Base-by-base conservation (phyloP, 2,329 filamentous ascomycete genomes). In the Blastomyces silverae region DNA sequence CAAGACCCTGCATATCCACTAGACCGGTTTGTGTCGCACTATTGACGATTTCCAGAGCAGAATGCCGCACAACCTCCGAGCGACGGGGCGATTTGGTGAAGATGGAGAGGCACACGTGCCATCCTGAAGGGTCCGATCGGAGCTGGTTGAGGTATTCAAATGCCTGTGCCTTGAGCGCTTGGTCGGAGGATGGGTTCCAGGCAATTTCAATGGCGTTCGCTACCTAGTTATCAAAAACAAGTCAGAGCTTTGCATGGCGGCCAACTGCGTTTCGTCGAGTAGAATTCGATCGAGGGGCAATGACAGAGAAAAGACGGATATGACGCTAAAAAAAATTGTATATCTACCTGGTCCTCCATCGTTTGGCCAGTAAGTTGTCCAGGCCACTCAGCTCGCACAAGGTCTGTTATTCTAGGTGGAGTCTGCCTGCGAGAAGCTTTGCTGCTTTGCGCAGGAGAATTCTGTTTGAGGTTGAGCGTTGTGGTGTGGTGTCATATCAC, bases 161-260 rank as follows among this genome's bases (percentile, higher is more conserved):
- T 64, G 93, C 92, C 81, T 96, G 92, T 66, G 81, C 79, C 79
- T 93, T 92, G 73, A 95, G 83, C 69, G 82, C 79, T 73, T 85
- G 87, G 77, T 92, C 87, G 72, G 91, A 89, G 72, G 84, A 80
- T 66, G 91, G 90, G 78, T 93, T 88, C 81, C 88, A 94, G 78
- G 91, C 91, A 80, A 97, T 95, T 78, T 94, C 87, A 80, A 97
- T 94, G 78, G 94, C 94, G 81, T 91, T 93, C 80, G 94, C 90
- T 78, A 97, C 88, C 91, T 97, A 53, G 10, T 65, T 62, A 37
- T 44, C 44, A 44, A 58, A 57, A 20, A 44, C 11, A 44, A 44
- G 56, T 59, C 37, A 59, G 56, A 59, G 37, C 34, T 59, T 37
- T 59, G 31, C 10, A 48, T 34, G 13, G 65, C 20, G 58, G 34